phyloP scores from a whole-genome alignment of 139 green algal species.

The Chlorella vulgaris region DNA sequence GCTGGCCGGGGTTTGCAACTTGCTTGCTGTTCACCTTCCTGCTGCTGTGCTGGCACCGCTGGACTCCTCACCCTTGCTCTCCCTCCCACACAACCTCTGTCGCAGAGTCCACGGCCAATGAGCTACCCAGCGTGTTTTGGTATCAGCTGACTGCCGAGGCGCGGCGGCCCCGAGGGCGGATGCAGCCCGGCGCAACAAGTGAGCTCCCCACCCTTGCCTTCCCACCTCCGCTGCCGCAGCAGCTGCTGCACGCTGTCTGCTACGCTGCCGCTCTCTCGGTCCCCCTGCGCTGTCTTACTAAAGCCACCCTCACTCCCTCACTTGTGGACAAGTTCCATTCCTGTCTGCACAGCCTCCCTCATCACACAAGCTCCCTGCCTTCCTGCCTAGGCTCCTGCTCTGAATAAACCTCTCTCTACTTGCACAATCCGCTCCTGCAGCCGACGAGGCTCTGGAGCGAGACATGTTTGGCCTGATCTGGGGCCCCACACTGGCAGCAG shows the following conservation, averaged over 20 bases:
- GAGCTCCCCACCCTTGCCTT: neutral
- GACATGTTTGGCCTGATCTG: conserved; percentile 94
- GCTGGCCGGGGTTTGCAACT: no score
- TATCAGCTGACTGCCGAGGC: conserved; percentile 52
- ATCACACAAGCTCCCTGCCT: no score
- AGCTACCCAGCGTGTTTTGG: conserved; percentile 69
- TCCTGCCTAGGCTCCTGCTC: no score
- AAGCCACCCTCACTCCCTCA: no score
- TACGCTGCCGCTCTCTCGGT: neutral
- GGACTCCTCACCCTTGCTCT: no score
- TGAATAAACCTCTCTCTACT: neutral
- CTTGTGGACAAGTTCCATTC: no score
- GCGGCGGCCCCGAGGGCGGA: conserved; percentile 41
- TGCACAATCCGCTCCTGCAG: neutral
- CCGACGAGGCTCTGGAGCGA: conserved; percentile 59
- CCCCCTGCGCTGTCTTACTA: no score
- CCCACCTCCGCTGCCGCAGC: neutral
- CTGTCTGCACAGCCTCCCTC: no score
- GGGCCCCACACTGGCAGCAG: conserved; percentile 87
- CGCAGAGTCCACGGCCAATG: conserved; percentile 28
- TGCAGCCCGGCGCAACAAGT: conserved; percentile 25
- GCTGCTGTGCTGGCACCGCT: no score
- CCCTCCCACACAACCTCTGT: neutral
- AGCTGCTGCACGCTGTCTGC: neutral
- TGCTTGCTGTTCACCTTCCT: no score